These are phyloP conservation scores for Brassica cretica DNA, from an alignment of 345 rosid species.

Conservation along the genomic window DNA sequence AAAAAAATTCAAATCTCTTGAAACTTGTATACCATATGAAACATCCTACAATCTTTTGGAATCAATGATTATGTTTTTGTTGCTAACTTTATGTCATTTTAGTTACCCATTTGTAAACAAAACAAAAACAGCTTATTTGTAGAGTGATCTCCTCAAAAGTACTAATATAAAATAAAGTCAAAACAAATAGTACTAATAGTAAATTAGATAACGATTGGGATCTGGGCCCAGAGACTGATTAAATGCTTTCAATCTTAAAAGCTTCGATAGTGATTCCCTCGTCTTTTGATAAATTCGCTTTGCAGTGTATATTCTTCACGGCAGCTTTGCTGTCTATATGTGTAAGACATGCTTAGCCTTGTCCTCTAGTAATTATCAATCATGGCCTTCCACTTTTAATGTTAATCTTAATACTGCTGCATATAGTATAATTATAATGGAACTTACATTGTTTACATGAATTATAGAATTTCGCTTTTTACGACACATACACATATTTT, in stretches of 20 bases:
- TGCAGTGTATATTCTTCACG: slow-evolving; percentile 37
- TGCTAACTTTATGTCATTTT: background rate
- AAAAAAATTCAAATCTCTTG: background rate
- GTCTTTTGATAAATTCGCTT: slow-evolving; percentile 30
- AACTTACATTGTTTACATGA: slow-evolving; percentile 5
- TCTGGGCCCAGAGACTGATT: slow-evolving; percentile 27
- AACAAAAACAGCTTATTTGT: background rate
- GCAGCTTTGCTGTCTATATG: slow-evolving; percentile 36
- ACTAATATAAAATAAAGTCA: slow-evolving; percentile 26
- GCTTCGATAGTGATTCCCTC: slow-evolving; percentile 36
- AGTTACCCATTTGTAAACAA: background rate
- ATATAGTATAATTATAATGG: background rate
- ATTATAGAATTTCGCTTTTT: background rate
- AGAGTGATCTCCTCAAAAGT: slow-evolving; percentile 11
- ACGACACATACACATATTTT: background rate
- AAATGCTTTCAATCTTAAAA: slow-evolving; percentile 31
- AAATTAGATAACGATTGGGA: slow-evolving; percentile 27
- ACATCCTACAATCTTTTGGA: background rate
- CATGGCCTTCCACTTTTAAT: background rate
- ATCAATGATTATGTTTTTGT: background rate
- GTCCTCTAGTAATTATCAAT: background rate
- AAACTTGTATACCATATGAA: background rate
- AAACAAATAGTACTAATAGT: slow-evolving; percentile 16
- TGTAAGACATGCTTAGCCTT: slow-evolving; percentile 10
- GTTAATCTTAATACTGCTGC: background rate